Evolutionary conservation across 805 yeast species (phyloP).

Genomic region (Dipodascus albidus): DNA sequence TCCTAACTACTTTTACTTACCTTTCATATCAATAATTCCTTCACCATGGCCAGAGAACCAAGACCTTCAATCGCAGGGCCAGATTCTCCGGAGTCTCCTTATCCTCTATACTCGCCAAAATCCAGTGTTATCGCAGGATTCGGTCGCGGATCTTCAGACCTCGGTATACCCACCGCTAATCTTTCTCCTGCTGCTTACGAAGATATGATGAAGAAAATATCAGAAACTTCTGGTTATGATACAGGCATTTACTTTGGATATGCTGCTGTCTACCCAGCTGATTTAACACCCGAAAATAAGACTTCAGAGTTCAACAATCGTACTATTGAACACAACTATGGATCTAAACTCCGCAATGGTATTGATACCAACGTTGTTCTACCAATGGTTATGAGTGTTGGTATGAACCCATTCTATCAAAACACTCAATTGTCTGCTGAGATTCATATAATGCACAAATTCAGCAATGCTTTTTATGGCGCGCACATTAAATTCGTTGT

Average conservation of each 20-base stretch:
- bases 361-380: constrained; percentile 35
- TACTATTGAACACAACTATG: constrained; percentile 49
- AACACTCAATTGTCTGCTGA: constrained; percentile 78
- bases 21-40: neutral
- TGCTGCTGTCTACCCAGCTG: constrained; percentile 29
- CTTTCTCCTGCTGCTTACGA: constrained; percentile 48
- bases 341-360: constrained; percentile 32
- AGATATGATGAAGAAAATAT: constrained; percentile 19
- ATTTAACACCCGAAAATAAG: constrained; percentile 17
- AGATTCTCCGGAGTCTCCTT: constrained; percentile 25
- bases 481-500: constrained; percentile 57
- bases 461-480: constrained; percentile 65
- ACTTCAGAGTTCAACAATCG: constrained; percentile 14
- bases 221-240: constrained; percentile 20
- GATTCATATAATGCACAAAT: constrained; percentile 72
- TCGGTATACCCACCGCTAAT: constrained; percentile 95
- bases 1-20: neutral
- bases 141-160: constrained; percentile 89
- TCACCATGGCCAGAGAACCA: constrained; percentile 3
- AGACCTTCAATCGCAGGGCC: constrained; percentile 24
- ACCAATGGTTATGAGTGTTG: constrained; percentile 93
- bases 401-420: constrained; percentile 88
- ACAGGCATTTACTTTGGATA: constrained; percentile 92
- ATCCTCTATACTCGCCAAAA: constrained; percentile 25
- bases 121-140: constrained; percentile 58